Percentiles rank a stretch among this genome's conserved stretches.
Evolutionary conservation across 208 protist species (phyloP).

Genomic region (Angomonas deanei): DNA sequence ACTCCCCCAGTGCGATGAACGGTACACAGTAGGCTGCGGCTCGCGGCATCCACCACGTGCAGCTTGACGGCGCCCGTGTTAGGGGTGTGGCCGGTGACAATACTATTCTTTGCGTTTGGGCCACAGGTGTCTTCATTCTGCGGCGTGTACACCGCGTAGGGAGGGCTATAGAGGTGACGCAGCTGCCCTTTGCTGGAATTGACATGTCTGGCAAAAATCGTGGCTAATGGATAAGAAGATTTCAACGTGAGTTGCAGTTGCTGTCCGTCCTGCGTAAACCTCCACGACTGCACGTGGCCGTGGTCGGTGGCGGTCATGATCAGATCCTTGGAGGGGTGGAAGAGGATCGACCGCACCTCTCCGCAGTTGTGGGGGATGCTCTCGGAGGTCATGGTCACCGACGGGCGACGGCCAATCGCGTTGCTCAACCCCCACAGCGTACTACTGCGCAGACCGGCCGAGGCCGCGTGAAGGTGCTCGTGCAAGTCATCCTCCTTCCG

Average conservation of each 20-base stretch:
- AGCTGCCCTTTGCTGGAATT: constrained; percentile 11
- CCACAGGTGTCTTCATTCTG: not conserved
- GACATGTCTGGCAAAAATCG: constrained; percentile 18
- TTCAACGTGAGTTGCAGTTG: not conserved
- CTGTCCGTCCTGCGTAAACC: constrained; percentile 15
- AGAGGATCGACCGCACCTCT: constrained; percentile 12
- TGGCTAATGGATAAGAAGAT: constrained; percentile 22
- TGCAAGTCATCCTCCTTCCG: constrained; percentile 39
- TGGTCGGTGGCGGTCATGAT: constrained; percentile 48
- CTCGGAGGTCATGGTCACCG: not conserved
- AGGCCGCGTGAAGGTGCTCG: constrained; percentile 30
- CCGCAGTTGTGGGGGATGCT: not conserved
- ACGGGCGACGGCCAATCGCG: not conserved
- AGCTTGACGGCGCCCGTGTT: constrained; percentile 10
- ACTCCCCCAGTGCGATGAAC: constrained; percentile 66
- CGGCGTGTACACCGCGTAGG: constrained; percentile 6
- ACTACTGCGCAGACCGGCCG: constrained; percentile 28
- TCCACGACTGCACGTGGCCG: constrained; percentile 59
- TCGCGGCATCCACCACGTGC: constrained; percentile 67
- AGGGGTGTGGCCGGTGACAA: not conserved
- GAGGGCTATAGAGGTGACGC: constrained; percentile 33
- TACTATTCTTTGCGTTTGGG: not conserved
- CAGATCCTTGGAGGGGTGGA: constrained; percentile 53
- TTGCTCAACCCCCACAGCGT: not conserved
- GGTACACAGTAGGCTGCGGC: constrained; percentile 59